Conservation (phyloP, 2,329 filamentous ascomycete genomes). For the Pseudogymnoascus verrucosus region DNA sequence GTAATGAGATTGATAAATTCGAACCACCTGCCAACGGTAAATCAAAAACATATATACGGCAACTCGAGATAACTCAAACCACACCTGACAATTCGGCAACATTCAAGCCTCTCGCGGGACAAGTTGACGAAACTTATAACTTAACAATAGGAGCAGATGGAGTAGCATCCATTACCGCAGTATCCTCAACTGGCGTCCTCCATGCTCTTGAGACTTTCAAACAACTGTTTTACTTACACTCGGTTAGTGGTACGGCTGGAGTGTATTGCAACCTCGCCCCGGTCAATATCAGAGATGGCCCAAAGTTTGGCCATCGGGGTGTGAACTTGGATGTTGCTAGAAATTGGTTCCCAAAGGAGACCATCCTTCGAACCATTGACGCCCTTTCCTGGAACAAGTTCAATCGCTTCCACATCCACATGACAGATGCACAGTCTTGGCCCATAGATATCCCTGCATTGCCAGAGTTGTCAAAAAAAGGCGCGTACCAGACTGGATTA, state of each 20-base stretch:
- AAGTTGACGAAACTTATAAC: slow-evolving; percentile 69
- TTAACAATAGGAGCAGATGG: slow-evolving; percentile 53
- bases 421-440: slow-evolving; percentile 80
- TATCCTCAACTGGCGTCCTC: slow-evolving; percentile 60
- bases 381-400: slow-evolving; percentile 72
- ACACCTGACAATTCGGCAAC: slow-evolving; percentile 42
- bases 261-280: slow-evolving; percentile 66
- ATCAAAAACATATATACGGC: slow-evolving; percentile 43
- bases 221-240: slow-evolving; percentile 72
- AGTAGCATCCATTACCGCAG: slow-evolving; percentile 53
- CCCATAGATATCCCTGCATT: slow-evolving; percentile 71
- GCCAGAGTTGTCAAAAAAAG: slow-evolving; percentile 62
- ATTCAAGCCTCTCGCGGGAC: slow-evolving; percentile 52
- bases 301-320: slow-evolving; percentile 69
- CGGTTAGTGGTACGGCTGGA: slow-evolving; percentile 38
- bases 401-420: slow-evolving; percentile 73
- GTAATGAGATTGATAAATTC: slow-evolving; percentile 47
- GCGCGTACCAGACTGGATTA: slow-evolving; percentile 60
- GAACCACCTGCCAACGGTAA: slow-evolving; percentile 47
- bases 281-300: slow-evolving; percentile 62
- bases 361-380: slow-evolving; percentile 70
- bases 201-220: slow-evolving; percentile 68
- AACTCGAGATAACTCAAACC: slow-evolving; percentile 56
- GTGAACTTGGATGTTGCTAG: slow-evolving; percentile 72
- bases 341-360: slow-evolving; percentile 56